Percentiles rank a stretch among this genome's conserved stretches.
These are phyloP conservation scores for Sugiyamaella castrensis DNA, from an alignment of 1,139 yeast species.

Conservation along the genomic window DNA sequence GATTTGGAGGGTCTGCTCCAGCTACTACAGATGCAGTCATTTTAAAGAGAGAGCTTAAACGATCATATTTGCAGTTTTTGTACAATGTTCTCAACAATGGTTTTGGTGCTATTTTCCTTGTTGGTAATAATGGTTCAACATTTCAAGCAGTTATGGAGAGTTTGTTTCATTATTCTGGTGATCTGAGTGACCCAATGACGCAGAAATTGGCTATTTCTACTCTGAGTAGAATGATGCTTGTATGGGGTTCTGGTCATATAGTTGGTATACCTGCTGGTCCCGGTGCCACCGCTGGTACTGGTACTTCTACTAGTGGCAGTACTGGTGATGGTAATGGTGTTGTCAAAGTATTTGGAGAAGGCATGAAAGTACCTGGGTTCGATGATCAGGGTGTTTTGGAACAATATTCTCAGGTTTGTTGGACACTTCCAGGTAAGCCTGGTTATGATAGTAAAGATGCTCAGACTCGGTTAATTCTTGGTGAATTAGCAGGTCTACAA, in stretches of 20 bases:
- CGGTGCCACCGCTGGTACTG: slow-evolving; percentile 28
- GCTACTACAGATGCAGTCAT: slow-evolving; percentile 44
- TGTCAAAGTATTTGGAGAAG: slow-evolving; percentile 50
- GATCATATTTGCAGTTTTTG: slow-evolving; percentile 65
- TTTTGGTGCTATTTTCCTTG: slow-evolving; percentile 70
- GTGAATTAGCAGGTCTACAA: slow-evolving; percentile 70
- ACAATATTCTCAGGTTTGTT: slow-evolving; percentile 63
- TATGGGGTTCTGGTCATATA: slow-evolving; percentile 68
- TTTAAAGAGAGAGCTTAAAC: slow-evolving; percentile 50
- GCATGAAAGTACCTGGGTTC: slow-evolving; percentile 63
- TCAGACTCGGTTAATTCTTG: slow-evolving; percentile 67
- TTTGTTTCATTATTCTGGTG: slow-evolving; percentile 64
- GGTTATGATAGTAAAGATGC: slow-evolving; percentile 73
- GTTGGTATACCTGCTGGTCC: slow-evolving; percentile 43
- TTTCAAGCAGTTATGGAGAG: slow-evolving; percentile 64
- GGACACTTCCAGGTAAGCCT: slow-evolving; percentile 77
- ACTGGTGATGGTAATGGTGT: not conserved
- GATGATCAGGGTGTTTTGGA: slow-evolving; percentile 62
- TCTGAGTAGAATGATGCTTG: slow-evolving; percentile 60
- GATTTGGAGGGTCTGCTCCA: not conserved
- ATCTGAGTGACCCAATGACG: slow-evolving; percentile 49
- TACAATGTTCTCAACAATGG: slow-evolving; percentile 72
- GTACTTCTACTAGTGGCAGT: too few relatives aligned
- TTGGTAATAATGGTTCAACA: slow-evolving; percentile 54
- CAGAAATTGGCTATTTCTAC: slow-evolving; percentile 71